Percentiles rank a stretch among this genome's conserved stretches.
These are phyloP conservation scores for Furculomyces boomerangus DNA, from an alignment of 371 early-diverging fungal genomes.

Conservation along the genomic window DNA sequence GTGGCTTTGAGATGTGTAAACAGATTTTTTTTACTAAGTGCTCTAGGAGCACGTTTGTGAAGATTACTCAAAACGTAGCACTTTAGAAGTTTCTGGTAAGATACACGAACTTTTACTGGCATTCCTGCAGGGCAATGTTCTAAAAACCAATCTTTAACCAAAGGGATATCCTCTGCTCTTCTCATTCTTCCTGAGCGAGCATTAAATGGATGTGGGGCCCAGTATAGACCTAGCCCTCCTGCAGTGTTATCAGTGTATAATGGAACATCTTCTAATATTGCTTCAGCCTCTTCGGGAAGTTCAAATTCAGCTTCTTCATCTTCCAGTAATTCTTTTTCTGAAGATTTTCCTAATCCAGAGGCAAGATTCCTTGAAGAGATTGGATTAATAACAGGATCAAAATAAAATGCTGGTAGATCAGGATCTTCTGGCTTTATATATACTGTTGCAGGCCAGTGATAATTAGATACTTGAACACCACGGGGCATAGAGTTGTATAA, in stretches of 20 bases:
- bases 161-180: constrained; percentile 86
- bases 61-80: constrained; percentile 77
- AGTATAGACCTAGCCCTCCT: constrained; percentile 80
- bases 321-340: constrained; percentile 78
- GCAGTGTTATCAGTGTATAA: constrained; percentile 84
- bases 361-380: constrained; percentile 32
- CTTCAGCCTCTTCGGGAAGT: constrained; percentile 48
- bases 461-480: constrained; percentile 77
- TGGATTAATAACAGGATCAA: constrained; percentile 91
- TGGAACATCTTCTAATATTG: constrained; percentile 63
- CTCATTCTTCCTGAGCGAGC: constrained; percentile 82
- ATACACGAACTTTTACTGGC: constrained; percentile 95
- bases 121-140: constrained; percentile 86
- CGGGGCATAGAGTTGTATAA: constrained; percentile 93
- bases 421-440: constrained; percentile 83
- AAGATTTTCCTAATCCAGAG: constrained; percentile 32
- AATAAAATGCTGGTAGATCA: constrained; percentile 92
- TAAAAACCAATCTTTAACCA: constrained; percentile 94
- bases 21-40: constrained; percentile 78
- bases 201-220: constrained; percentile 96
- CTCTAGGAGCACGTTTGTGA: constrained; percentile 68
- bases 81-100: constrained; percentile 89
- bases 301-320: constrained; percentile 63
- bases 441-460: constrained; percentile 82
- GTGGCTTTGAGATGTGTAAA: constrained; percentile 88